Evolutionary conservation across 2,329 filamentous ascomycete species (phyloP).

Genomic region (Aspergillus sp.): DNA sequence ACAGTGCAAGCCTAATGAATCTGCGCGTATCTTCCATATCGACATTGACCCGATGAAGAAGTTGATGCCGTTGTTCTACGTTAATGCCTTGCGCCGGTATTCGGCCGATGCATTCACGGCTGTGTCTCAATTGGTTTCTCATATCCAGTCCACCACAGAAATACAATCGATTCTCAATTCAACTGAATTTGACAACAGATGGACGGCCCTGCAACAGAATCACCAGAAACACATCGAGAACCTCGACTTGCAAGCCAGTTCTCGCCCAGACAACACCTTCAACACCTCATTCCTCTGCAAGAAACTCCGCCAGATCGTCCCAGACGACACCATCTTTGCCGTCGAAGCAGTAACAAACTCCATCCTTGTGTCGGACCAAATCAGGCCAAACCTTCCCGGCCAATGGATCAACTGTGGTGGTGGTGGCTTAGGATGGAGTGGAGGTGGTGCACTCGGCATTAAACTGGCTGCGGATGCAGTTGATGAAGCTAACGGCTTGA

Average conservation of each 20-base stretch:
- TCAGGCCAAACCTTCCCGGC: neutral
- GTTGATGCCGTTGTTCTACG: too few relatives aligned
- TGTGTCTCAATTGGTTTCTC: neutral
- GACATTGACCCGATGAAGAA: too few relatives aligned
- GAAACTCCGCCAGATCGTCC: conserved; percentile 51
- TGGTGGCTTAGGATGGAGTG: conserved; percentile 73
- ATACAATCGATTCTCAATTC: neutral
- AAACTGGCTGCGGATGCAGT: conserved; percentile 57
- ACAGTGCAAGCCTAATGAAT: too few relatives aligned
- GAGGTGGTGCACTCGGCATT: conserved; percentile 67
- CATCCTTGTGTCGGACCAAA: conserved; percentile 18
- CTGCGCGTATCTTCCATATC: too few relatives aligned
- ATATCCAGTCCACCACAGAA: neutral
- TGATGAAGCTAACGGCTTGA: neutral
- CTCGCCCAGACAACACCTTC: neutral
- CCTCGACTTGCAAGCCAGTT: neutral
- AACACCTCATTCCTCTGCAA: conserved; percentile 42
- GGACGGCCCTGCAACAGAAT: neutral
- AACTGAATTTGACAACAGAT: neutral
- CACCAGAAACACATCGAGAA: neutral
- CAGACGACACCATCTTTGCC: conserved; percentile 63
- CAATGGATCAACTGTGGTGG: conserved; percentile 47
- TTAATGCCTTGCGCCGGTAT: neutral
- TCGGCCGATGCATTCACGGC: neutral
- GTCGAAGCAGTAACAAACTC: conserved; percentile 74